phyloP scores from a whole-genome alignment of 306 rosid species.

The Acacia confusa region DNA sequence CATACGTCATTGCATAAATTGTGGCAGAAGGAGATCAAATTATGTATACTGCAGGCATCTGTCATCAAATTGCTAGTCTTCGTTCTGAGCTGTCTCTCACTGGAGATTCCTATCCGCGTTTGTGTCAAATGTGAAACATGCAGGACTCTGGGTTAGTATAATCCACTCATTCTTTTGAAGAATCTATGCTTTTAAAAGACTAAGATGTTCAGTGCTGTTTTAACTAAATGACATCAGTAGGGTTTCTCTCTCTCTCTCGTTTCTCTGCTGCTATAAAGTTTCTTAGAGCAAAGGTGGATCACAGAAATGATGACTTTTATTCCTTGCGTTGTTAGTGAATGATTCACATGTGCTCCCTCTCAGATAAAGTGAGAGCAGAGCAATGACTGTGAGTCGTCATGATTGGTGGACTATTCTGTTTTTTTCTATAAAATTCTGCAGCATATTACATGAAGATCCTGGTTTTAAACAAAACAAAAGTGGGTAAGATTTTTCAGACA shows the following conservation, averaged over 20 bases:
- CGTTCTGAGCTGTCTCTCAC: constrained; percentile 15
- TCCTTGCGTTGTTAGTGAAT: background rate
- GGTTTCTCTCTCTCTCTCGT: background rate
- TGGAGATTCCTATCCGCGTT: constrained; percentile 28
- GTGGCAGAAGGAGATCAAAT: background rate
- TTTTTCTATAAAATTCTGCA: background rate
- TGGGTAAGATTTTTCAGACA: constrained; percentile 12
- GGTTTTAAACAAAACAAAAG: background rate
- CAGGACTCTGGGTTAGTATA: constrained; percentile 29
- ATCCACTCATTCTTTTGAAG: constrained; percentile 35
- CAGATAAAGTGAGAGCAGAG: background rate
- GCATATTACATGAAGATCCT: constrained; percentile 31
- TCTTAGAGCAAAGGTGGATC: constrained; percentile 5
- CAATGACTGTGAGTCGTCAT: constrained; percentile 14
- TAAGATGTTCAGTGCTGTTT: background rate
- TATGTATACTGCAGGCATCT: background rate
- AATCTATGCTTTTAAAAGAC: background rate
- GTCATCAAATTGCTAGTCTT: constrained; percentile 14
- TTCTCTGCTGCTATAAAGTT: constrained; percentile 1
- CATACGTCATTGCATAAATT: constrained; percentile 19
- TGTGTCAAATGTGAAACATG: constrained; percentile 25
- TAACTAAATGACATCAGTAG: background rate
- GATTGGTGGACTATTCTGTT: background rate
- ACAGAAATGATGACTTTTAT: constrained; percentile 16
- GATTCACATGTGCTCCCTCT: background rate